Percentiles rank a stretch among this genome's conserved stretches.
phyloP scores from a whole-genome alignment of 495 filamentous ascomycete genomes.

The Barbatosphaeria neglecta region DNA sequence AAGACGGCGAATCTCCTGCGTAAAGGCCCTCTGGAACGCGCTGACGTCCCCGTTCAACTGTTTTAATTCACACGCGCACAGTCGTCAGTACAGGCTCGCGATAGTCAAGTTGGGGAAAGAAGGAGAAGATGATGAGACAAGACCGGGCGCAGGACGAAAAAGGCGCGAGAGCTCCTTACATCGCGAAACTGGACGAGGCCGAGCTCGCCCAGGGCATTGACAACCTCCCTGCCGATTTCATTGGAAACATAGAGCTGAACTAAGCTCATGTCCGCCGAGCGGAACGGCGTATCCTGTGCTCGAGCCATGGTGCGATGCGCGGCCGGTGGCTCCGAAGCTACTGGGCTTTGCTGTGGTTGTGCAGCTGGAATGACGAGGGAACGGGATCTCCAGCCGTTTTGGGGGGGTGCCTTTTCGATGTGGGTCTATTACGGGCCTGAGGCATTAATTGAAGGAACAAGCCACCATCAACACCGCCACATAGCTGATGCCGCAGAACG shows the following conservation, averaged over 20 bases:
- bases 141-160: too few relatives aligned
- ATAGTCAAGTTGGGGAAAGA: not conserved
- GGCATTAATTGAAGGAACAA: too few relatives aligned
- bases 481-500: too few relatives aligned
- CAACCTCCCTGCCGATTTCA: constrained; percentile 94
- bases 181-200: constrained; percentile 94
- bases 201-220: constrained; percentile 90
- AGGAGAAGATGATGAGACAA: too few relatives aligned
- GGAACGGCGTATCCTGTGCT: constrained; percentile 85
- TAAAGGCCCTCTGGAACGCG: constrained; percentile 95
- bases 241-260: constrained; percentile 98
- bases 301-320: constrained; percentile 38
- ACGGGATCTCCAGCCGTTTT: too few relatives aligned
- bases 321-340: not conserved
- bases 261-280: constrained; percentile 99
- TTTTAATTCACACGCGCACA: not conserved
- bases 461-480: too few relatives aligned
- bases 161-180: too few relatives aligned
- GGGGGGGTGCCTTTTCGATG: too few relatives aligned
- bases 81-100: not conserved
- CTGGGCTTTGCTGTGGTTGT: too few relatives aligned
- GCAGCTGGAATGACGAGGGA: too few relatives aligned
- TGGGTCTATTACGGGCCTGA: too few relatives aligned
- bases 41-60: constrained; percentile 86
- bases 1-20: constrained; percentile 88